phyloP scores from a whole-genome alignment of 768 basidiomycete genomes.

The Lentinus brumalis region DNA sequence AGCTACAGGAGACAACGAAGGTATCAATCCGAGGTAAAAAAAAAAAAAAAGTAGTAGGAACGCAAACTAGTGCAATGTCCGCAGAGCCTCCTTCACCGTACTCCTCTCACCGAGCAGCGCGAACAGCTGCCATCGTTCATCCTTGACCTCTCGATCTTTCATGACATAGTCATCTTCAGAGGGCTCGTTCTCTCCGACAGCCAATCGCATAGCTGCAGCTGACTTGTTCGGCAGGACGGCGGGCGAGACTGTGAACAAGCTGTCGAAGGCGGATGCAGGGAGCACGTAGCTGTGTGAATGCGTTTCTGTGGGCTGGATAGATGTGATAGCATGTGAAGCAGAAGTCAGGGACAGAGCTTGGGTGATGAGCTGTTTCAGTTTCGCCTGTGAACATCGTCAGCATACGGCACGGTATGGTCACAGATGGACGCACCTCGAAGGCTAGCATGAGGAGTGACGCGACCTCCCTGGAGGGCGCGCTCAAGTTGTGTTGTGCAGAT shows the following conservation, averaged over 20 bases:
- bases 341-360: constrained; percentile 78
- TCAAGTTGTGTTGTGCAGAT: constrained; percentile 74
- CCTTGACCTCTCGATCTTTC: constrained; percentile 56
- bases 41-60: not conserved
- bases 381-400: constrained; percentile 49
- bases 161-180: constrained; percentile 58
- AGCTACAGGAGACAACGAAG: not conserved
- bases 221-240: constrained; percentile 78
- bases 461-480: constrained; percentile 60
- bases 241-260: constrained; percentile 75
- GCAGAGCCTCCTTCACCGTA: constrained; percentile 62
- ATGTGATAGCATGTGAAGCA: constrained; percentile 73
- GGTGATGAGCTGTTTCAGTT: constrained; percentile 81
- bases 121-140: constrained; percentile 77
- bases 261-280: constrained; percentile 71
- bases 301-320: constrained; percentile 62
- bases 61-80: constrained; percentile 35
- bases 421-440: constrained; percentile 59
- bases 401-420: not conserved
- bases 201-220: constrained; percentile 73
- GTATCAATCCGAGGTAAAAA: not conserved
- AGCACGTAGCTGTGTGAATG: constrained; percentile 46
- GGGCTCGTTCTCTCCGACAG: constrained; percentile 53
- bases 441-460: constrained; percentile 74
- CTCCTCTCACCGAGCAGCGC: constrained; percentile 75